phyloP scores from a whole-genome alignment of 1,284 basidiomycete species.

The Kalmanozyma brasiliensis region DNA sequence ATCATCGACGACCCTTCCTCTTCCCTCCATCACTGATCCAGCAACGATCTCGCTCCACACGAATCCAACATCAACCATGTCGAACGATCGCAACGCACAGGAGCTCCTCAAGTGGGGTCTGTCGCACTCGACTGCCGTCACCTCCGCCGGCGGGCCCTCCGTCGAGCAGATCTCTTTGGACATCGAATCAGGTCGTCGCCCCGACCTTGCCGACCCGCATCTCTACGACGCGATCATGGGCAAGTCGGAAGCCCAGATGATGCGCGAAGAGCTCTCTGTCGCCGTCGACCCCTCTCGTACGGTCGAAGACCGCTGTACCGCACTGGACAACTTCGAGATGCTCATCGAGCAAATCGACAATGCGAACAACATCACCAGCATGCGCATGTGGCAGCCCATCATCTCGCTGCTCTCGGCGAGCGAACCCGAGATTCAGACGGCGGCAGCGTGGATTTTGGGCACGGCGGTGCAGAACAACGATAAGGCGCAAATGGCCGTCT shows the following conservation, averaged over 20 bases:
- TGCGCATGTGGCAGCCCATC: constrained; percentile 87
- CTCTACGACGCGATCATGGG: constrained; percentile 66
- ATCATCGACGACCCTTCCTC: no score
- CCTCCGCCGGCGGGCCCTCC: constrained; percentile 22
- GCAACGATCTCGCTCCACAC: neutral
- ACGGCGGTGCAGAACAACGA: constrained; percentile 97
- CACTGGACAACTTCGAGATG: constrained; percentile 96
- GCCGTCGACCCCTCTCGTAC: constrained; percentile 51
- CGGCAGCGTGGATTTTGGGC: constrained; percentile 89
- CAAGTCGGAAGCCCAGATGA: constrained; percentile 66
- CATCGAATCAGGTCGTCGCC: constrained; percentile 55
- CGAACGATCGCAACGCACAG: constrained; percentile 57
- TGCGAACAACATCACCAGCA: constrained; percentile 85
- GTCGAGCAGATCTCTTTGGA: constrained; percentile 57
- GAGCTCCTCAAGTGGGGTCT: constrained; percentile 65
- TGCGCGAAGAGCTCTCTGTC: constrained; percentile 62
- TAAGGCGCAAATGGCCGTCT: constrained; percentile 80
- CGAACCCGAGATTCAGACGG: constrained; percentile 74
- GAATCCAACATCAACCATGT: constrained; percentile 26
- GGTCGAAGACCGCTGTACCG: constrained; percentile 72
- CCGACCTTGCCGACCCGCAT: constrained; percentile 60
- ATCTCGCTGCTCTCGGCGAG: constrained; percentile 76
- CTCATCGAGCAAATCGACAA: constrained; percentile 94
- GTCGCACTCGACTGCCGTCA: constrained; percentile 29
- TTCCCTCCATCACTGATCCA: neutral